Percentiles rank a stretch among this genome's conserved stretches.
phyloP scores from a whole-genome alignment of 352 stramenopile species.

The Pythium scleroteichum region DNA sequence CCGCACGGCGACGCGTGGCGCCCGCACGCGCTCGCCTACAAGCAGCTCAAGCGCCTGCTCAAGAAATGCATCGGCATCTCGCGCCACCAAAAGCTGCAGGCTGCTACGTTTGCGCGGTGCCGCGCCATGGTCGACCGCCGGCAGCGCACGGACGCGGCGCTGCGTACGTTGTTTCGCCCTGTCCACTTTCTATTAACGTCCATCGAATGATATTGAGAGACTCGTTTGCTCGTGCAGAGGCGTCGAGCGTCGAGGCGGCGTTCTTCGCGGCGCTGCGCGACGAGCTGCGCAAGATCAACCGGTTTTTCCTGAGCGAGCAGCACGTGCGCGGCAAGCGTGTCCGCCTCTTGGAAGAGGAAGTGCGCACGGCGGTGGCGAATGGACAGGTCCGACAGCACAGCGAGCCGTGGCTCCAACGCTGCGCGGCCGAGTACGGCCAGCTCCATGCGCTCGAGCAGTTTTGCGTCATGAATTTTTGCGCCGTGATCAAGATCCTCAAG shows the following conservation, averaged over 20 bases:
- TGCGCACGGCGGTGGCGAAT: neutral
- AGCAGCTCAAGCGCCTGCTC: conserved; percentile 14
- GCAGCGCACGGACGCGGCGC: conserved; percentile 3
- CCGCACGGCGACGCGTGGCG: conserved; percentile 9
- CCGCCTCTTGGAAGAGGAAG: neutral
- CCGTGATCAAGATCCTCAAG: conserved; percentile 20
- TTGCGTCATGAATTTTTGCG: conserved; percentile 20
- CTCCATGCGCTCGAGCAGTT: conserved; percentile 17
- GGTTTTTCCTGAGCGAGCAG: conserved; percentile 14
- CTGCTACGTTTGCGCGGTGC: conserved; percentile 4
- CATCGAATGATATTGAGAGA: too few relatives aligned
- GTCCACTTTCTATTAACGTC: too few relatives aligned
- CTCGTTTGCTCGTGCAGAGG: neutral
- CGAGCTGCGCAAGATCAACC: conserved; percentile 18
- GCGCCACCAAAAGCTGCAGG: conserved; percentile 7
- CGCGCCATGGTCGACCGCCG: neutral
- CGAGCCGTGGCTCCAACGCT: conserved; percentile 4
- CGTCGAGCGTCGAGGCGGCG: conserved; percentile 3
- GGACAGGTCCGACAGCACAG: neutral
- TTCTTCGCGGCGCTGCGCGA: conserved; percentile 16
- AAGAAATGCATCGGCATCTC: conserved; percentile 16
- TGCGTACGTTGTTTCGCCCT: conserved; percentile 17
- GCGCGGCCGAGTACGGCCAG: neutral
- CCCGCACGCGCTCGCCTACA: conserved; percentile 13
- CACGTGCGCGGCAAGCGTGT: neutral